Base-by-base conservation (phyloP, 306 rosid genomes). In the Gynostemma pentaphyllum region DNA sequence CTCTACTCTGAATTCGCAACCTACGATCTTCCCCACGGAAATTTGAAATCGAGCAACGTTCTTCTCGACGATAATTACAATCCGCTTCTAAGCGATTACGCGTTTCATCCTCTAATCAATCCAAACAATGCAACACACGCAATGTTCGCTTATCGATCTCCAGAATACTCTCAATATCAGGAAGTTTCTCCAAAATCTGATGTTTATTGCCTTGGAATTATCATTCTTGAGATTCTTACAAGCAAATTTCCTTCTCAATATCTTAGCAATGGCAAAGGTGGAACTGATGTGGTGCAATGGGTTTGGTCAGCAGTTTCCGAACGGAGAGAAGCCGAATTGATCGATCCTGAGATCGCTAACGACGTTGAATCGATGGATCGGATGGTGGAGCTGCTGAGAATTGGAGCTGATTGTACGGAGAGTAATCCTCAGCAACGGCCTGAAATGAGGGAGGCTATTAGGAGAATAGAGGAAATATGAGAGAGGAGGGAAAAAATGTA, bases 221-320 rank as follows among this genome's bases (percentile, higher is more conserved):
- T 92, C 81, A 78, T 92, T 68, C 90, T 92, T 0, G 99, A 92
- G 55, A 49, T 88, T 54, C 57, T 92, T 2, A 86, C 97, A 0
- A 86, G 99, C 0, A 88, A 88, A 57, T 84, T 88, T 59, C 96
- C 99, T 28, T 80, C 90, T 51, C 94, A 92, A 32, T 92, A 88
- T 72, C 85, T 80, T 12, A 82, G 68, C 79, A 82, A 78, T 21
- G 95, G 85, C 12, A 92, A 81, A 65, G 96, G 95, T 2, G 98
- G 98, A 2, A 88, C 81, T 0, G 90, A 92, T 23, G 90, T 86
- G 2, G 95, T 88, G 68, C 83, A 81, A 41, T 86, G 85, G 96
- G 94, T 79, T 0, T 49, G 47, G 23, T 70, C 82, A 0, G 90
- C 90, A 0, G 69, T 70, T 6, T 62, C 81, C 0, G 90, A 82